These are phyloP conservation scores for Earliella scabrosa DNA, from an alignment of 1,284 basidiomycete genomes.

Conservation along the genomic window DNA sequence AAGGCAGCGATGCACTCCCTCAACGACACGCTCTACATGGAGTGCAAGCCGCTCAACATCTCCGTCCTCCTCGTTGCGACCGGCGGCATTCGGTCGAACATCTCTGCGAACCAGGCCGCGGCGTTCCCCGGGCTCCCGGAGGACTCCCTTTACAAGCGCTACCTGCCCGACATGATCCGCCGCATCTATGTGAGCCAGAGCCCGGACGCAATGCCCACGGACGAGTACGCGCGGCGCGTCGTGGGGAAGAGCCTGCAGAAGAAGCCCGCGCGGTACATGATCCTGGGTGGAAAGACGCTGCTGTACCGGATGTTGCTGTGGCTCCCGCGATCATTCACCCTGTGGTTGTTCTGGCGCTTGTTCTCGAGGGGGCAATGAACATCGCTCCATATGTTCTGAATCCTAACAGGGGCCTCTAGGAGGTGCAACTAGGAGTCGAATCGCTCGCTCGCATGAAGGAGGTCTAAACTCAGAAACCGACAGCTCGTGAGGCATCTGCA, in stretches of 20 bases:
- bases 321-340: constrained; percentile 45
- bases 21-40: constrained; percentile 69
- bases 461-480: background rate
- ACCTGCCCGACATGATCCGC: constrained; percentile 54
- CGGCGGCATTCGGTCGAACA: constrained; percentile 61
- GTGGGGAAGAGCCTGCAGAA: constrained; percentile 45
- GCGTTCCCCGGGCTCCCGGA: constrained; percentile 47
- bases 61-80: constrained; percentile 65
- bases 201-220: constrained; percentile 48
- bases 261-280: constrained; percentile 34
- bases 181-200: constrained; percentile 59
- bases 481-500: background rate
- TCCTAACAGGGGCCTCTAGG: too few species aligned
- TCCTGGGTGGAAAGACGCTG: constrained; percentile 40
- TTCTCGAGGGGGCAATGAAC: constrained; percentile 2
- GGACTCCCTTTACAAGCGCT: constrained; percentile 55
- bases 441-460: too few species aligned
- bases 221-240: constrained; percentile 53
- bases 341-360: constrained; percentile 16
- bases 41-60: constrained; percentile 64
- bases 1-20: constrained; percentile 69
- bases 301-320: constrained; percentile 51
- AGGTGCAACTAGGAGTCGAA: too few species aligned
- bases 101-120: constrained; percentile 51
- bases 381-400: too few species aligned